A percentile compares a stretch with the other conserved stretches of the same genome.
Conservation (phyloP, 305 asterid species). For the Fraxinus platypoda region DNA sequence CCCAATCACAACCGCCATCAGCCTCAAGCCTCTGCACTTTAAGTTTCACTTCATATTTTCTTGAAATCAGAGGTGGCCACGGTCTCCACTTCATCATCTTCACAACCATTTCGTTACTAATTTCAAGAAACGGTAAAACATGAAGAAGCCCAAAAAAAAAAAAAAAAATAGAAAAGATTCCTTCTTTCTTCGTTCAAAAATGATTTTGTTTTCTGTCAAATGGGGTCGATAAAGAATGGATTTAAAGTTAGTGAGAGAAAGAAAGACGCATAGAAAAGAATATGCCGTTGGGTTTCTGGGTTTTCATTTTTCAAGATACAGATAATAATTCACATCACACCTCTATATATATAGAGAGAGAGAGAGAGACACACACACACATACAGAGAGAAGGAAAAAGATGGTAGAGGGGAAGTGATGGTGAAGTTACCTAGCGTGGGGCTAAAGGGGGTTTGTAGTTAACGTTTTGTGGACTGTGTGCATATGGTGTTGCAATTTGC, state of each 20-base stretch:
- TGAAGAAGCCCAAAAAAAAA: background rate
- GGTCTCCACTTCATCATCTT: conserved; percentile 98
- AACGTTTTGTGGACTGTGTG: background rate
- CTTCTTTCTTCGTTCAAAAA: background rate
- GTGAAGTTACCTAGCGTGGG: background rate
- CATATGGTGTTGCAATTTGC: background rate
- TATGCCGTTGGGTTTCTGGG: conserved; percentile 14
- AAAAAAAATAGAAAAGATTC: background rate
- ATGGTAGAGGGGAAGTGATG: background rate
- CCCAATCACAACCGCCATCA: conserved; percentile 41
- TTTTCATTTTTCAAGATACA: conserved; percentile 6
- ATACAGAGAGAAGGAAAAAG: background rate
- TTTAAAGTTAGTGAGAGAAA: conserved; percentile 4
- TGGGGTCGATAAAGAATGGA: background rate
- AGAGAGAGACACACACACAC: no score
- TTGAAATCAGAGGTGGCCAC: conserved; percentile 85
- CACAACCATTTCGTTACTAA: conserved; percentile 56
- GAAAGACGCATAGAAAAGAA: background rate
- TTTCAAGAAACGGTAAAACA: background rate
- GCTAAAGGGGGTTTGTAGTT: background rate
- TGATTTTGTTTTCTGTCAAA: background rate
- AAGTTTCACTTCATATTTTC: conserved; percentile 69
- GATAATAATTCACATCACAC: background rate
- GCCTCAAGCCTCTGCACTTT: conserved; percentile 59
- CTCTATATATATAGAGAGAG: background rate